Evolutionary conservation across 129 eudicot genomes (phyloP).

Genomic region (Oenanthe sinensis): DNA sequence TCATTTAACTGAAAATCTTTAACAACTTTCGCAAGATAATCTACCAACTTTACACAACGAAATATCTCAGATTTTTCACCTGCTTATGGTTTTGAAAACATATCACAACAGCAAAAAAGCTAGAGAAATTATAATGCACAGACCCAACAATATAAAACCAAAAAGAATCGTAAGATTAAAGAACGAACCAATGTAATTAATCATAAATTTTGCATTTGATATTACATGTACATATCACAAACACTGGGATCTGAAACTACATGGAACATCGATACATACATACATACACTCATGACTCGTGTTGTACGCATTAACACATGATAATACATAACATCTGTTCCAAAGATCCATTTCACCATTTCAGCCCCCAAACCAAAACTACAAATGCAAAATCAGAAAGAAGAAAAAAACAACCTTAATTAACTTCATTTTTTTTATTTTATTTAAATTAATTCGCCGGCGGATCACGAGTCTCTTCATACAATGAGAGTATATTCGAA

Average conservation of each 20-base stretch:
- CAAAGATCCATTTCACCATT: background rate
- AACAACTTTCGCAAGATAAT: too few species aligned
- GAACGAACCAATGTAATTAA: background rate
- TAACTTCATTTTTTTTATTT: background rate
- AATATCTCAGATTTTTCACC: too few species aligned
- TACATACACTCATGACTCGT: background rate
- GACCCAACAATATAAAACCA: background rate
- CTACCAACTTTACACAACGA: too few species aligned
- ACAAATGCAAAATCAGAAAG: background rate
- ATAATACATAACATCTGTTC: background rate
- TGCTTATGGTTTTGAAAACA: too few species aligned
- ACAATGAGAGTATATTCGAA: background rate
- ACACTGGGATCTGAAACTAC: background rate
- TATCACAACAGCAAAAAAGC: too few species aligned
- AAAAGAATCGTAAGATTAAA: background rate
- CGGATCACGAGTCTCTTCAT: background rate
- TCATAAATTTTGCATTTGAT: background rate
- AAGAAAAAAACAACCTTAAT: background rate
- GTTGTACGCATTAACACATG: too few species aligned
- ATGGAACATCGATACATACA: background rate
- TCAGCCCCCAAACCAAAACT: background rate
- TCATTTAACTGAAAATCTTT: too few species aligned
- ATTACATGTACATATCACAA: background rate
- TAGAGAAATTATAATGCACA: too few species aligned
- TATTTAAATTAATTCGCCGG: constrained; percentile 1